Percentiles rank a stretch among this genome's conserved stretches.
Evolutionary conservation across 2,329 filamentous ascomycete species (phyloP).

Genomic region (Clathrospora elynae): DNA sequence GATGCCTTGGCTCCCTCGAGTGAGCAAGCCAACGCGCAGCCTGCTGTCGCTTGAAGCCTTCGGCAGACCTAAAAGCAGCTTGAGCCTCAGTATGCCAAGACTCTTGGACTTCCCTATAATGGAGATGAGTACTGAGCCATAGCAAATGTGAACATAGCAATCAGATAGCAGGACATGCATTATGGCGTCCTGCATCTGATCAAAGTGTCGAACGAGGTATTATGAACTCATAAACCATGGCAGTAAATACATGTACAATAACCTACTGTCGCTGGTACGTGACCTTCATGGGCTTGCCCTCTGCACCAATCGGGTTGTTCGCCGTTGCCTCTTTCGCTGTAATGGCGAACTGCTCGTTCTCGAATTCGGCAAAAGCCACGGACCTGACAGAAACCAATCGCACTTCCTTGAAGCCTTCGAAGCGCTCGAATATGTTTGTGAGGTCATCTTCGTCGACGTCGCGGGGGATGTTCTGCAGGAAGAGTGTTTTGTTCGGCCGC

Average conservation of each 20-base stretch:
- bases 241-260: slow-evolving; percentile 26
- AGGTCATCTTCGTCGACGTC: slow-evolving; percentile 82
- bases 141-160: slow-evolving; percentile 10
- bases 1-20: neutral
- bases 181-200: slow-evolving; percentile 14
- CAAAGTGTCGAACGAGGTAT: slow-evolving; percentile 23
- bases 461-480: slow-evolving; percentile 89
- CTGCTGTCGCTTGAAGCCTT: slow-evolving; percentile 2
- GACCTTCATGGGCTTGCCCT: slow-evolving; percentile 82
- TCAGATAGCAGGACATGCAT: slow-evolving; percentile 16
- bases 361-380: slow-evolving; percentile 97
- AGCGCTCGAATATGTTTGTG: slow-evolving; percentile 80
- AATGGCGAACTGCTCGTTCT: slow-evolving; percentile 85
- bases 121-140: slow-evolving; percentile 17
- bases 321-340: slow-evolving; percentile 91
- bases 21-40: neutral
- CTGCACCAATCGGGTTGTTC: slow-evolving; percentile 77
- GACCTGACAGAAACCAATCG: slow-evolving; percentile 85
- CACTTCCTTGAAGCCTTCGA: slow-evolving; percentile 93
- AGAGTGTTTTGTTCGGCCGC: slow-evolving; percentile 94
- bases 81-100: neutral
- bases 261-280: slow-evolving; percentile 88
- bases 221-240: slow-evolving; percentile 31
- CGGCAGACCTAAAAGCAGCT: slow-evolving; percentile 2
- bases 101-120: slow-evolving; percentile 2